Evolutionary conservation across 2,329 filamentous ascomycete species (phyloP), one percentile per base, ranked within the genome.

Genomic region (Pseudogymnoascus sp.): DNA sequence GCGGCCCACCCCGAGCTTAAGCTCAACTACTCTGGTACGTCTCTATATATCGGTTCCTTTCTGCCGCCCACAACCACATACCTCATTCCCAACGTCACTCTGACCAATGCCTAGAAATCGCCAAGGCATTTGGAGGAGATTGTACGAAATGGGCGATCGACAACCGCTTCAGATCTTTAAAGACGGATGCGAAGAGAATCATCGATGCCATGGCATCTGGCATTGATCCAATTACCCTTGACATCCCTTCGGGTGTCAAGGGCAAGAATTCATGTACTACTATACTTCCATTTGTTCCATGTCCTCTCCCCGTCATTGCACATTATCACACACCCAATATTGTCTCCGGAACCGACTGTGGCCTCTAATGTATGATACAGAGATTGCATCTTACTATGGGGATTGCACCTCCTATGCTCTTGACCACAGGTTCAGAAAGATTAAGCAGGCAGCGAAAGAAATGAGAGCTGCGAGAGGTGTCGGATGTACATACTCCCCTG

Each of bases 1-100:
- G 85, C 84, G 0, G 81, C 83, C 2, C 78, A 82, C 60, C 79
- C 79, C 0, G 74, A 75, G 0, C 68, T 81, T 0, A 83, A 80
- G 64, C 79, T 86, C 60, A 83, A 87, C 70, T 86, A 82, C 71
- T 82, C 80, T 68, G 83, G 85, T 87, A 78, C 75, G 81, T 67
- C 4, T 12, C 41, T 58, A 61, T 20, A 57, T 65, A 63, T 60
- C 61, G 30, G 58, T 16, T 41, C 16, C 14, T 59, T 25, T 18
- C 16, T 28, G 43, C 36, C 30, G 59, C 28, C 60, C 60, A 63
- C 65, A 65, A 62, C 63, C 63, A 30, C 41, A 47, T 22, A n/a
- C 18, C 16, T 6, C 57, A 38, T 25, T 38, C 20, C 20, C 33
- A 58, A 12, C 54, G 25, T 38, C 6, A 18, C 57, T 58, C 57